These are phyloP conservation scores for Cardamine chenopodiifolia DNA, from an alignment of 345 rosid species.

Conservation along the genomic window DNA sequence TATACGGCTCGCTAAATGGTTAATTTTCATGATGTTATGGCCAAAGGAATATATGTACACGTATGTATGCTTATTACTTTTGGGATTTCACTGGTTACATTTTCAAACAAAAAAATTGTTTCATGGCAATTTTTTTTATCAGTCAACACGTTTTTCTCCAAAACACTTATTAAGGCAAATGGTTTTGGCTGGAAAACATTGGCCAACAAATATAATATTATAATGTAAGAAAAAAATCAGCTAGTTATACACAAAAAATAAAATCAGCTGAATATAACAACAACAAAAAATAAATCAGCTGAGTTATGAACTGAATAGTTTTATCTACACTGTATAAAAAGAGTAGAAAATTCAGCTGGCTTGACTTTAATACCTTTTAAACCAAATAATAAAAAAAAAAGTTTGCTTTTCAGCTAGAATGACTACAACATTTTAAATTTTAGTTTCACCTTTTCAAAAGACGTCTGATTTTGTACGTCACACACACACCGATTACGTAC, in stretches of 20 bases:
- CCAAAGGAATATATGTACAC: conserved; percentile 18
- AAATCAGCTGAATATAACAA: neutral
- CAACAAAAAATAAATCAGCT: neutral
- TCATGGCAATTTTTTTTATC: neutral
- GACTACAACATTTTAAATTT: conserved; percentile 1
- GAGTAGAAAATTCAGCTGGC: neutral
- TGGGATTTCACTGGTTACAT: conserved; percentile 9
- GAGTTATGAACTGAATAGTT: neutral
- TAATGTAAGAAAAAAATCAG: neutral
- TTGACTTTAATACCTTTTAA: neutral
- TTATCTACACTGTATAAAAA: neutral
- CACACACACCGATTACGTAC: conserved; percentile 27
- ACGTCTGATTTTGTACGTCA: conserved; percentile 15
- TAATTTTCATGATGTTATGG: conserved; percentile 34
- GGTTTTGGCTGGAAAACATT: conserved; percentile 10
- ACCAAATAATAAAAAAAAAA: neutral
- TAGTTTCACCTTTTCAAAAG: neutral
- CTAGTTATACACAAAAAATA: neutral
- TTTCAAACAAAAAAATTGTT: neutral
- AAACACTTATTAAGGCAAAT: neutral
- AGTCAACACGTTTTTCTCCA: neutral
- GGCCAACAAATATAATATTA: neutral
- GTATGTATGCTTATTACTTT: conserved; percentile 7
- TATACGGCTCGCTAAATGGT: conserved; percentile 30
- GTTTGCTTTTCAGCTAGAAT: neutral